Base-by-base conservation (phyloP, 2,329 filamentous ascomycete genomes). In the Neopestalotiopsis rosae region DNA sequence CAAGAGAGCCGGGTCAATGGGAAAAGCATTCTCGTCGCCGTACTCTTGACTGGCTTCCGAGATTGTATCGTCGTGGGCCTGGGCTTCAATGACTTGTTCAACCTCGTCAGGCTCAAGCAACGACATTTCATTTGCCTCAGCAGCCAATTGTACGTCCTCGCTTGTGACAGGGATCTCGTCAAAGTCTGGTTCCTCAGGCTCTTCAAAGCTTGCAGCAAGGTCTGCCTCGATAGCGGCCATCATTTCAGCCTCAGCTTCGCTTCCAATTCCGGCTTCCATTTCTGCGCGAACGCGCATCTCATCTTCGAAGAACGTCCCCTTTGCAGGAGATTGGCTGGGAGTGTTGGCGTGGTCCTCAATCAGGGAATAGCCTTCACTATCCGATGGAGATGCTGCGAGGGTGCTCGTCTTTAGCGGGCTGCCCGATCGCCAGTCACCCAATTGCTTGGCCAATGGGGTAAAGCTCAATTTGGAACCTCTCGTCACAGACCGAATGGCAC, bases 21-120 rank as follows among this genome's bases (percentile, higher is more conserved):
- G 89, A 10, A 88, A 79, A 38, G 85, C 83, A 76, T 92, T 92
- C 76, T 92, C 90, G 72, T 92, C 89, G 2, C 86, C 89, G 74
- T 91, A 91, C 71, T 90, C 88, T 71, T 92, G 87, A 73, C 89
- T 91, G 1, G 87, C 86, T 70, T 91, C 88, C 0, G 90, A 91
- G 3, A 85, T 76, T 0, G 83, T 80, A 57, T 87, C 84, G 17
- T 88, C 85, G 63, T 83, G 79, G n/a, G 72, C 75, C 66, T 76
- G 66, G 70, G 71, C 69, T 58, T 78, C 76, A n/a, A 71, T 72
- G 61, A 77, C 72, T 10, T 83, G 79, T 1, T 84, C 79, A 2
- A 81, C 69, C 24, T 81, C 75, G 30, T 81, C 79, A 5, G 82
- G 79, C 65, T 87, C 85, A 76, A 88, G 77, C 12, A 88, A 75